Conservation (phyloP, 495 filamentous ascomycete species). For the Daldinia decipiens region DNA sequence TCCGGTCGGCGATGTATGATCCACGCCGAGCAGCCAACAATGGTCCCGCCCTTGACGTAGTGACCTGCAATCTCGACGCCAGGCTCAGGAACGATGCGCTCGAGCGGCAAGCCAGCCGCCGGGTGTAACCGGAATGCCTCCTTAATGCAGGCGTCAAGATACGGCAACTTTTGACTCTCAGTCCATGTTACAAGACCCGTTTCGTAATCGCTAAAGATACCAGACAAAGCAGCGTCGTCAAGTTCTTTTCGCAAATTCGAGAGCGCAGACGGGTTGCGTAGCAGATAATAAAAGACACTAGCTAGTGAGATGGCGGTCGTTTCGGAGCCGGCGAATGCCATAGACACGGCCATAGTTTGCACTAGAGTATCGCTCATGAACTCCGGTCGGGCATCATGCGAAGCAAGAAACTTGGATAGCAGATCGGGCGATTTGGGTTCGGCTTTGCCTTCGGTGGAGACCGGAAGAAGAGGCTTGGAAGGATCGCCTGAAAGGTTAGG, state of each 20-base stretch:
- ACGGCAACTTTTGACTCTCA: constrained; percentile 67
- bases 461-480: constrained; percentile 51
- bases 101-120: constrained; percentile 68
- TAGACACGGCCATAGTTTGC: constrained; percentile 70
- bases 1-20: constrained; percentile 67
- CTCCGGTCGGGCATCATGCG: constrained; percentile 66
- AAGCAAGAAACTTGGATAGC: constrained; percentile 68
- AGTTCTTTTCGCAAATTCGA: constrained; percentile 61
- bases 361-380: constrained; percentile 74
- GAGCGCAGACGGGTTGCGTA: constrained; percentile 62
- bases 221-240: constrained; percentile 59
- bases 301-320: constrained; percentile 71
- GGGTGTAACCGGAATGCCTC: constrained; percentile 76
- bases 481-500: constrained; percentile 49
- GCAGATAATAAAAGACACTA: constrained; percentile 72
- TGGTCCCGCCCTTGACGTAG: constrained; percentile 69
- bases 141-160: constrained; percentile 75
- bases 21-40: constrained; percentile 72
- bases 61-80: constrained; percentile 65
- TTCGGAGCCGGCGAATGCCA: constrained; percentile 72
- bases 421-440: constrained; percentile 67
- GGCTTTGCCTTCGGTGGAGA: constrained; percentile 53
- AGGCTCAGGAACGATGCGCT: constrained; percentile 69
- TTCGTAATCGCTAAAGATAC: constrained; percentile 61
- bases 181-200: constrained; percentile 67